Conservation (phyloP, 2,329 filamentous ascomycete genomes). For the Hymenoscyphus fraxineus region DNA sequence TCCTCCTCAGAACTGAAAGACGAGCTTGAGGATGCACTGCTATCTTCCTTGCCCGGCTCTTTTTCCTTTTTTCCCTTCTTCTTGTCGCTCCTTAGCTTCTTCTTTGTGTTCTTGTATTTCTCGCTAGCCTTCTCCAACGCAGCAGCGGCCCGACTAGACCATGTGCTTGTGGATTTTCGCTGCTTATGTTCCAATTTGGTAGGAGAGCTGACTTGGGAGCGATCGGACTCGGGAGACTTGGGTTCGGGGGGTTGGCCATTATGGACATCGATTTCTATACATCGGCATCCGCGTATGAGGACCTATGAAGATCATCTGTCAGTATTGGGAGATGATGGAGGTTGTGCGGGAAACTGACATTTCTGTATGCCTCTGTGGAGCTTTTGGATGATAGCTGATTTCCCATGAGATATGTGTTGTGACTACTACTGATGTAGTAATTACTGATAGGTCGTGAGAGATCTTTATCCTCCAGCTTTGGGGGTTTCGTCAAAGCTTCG, state of each 20-base stretch:
- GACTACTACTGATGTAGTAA: slow-evolving; percentile 92
- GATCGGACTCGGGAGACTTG: slow-evolving; percentile 3
- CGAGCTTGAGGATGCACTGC: slow-evolving; percentile 7
- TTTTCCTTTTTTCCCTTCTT: not conserved
- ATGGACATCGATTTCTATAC: slow-evolving; percentile 95
- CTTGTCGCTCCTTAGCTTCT: slow-evolving; percentile 18
- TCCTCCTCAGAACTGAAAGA: not conserved
- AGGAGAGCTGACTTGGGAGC: slow-evolving; percentile 24
- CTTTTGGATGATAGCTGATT: slow-evolving; percentile 76
- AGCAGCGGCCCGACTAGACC: slow-evolving; percentile 32
- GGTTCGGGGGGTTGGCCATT: slow-evolving; percentile 55
- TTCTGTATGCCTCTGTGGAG: slow-evolving; percentile 73
- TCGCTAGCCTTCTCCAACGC: slow-evolving; percentile 30
- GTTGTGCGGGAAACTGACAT: slow-evolving; percentile 47
- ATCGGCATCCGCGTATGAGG: slow-evolving; percentile 74
- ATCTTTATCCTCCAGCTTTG: slow-evolving; percentile 27
- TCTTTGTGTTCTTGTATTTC: slow-evolving; percentile 28
- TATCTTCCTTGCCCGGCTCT: not conserved
- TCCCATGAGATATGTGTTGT: slow-evolving; percentile 88
- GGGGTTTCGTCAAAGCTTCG: slow-evolving; percentile 24
- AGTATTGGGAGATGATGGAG: not conserved
- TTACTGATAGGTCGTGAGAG: slow-evolving; percentile 45
- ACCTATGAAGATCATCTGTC: slow-evolving; percentile 45
- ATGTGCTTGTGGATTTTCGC: slow-evolving; percentile 32
- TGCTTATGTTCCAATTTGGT: slow-evolving; percentile 43